Percentiles rank a stretch among this genome's conserved stretches.
These are phyloP conservation scores for Mycena maculata DNA, from an alignment of 768 basidiomycete species.

Conservation along the genomic window DNA sequence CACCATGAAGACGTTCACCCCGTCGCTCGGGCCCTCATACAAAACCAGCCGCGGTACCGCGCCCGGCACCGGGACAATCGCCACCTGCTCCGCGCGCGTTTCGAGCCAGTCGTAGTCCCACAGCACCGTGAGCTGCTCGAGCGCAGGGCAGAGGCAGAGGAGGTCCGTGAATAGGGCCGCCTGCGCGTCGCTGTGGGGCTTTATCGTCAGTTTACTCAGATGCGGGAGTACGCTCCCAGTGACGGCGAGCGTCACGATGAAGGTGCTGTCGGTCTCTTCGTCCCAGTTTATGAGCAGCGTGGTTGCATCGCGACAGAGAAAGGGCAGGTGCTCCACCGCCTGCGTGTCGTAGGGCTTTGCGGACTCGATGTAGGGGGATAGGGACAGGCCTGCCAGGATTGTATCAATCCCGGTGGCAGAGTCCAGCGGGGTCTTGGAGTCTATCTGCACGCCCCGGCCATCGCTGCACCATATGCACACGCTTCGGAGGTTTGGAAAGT, in stretches of 20 bases:
- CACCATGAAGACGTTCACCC: background rate
- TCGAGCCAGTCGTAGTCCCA: background rate
- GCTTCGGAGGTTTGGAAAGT: background rate
- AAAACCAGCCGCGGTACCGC: background rate
- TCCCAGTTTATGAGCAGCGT: background rate
- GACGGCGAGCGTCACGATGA: background rate
- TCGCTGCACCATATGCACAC: background rate
- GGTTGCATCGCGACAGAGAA: background rate
- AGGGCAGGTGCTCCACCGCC: background rate
- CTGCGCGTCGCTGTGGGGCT: background rate
- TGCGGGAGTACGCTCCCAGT: background rate
- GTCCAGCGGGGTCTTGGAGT: background rate
- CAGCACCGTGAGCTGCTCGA: background rate
- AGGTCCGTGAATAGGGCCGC: background rate
- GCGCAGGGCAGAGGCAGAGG: background rate
- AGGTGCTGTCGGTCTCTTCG: background rate
- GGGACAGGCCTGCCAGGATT: background rate
- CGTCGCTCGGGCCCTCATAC: constrained; percentile 2
- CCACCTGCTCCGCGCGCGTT: background rate
- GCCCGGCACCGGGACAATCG: background rate
- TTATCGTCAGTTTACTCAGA: constrained; percentile 2
- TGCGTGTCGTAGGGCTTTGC: background rate
- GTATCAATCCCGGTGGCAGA: background rate
- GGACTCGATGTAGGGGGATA: background rate
- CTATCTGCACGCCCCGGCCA: background rate